Evolutionary conservation across 768 basidiomycete genomes (phyloP).

Genomic region (Pisolithus tinctorius): DNA sequence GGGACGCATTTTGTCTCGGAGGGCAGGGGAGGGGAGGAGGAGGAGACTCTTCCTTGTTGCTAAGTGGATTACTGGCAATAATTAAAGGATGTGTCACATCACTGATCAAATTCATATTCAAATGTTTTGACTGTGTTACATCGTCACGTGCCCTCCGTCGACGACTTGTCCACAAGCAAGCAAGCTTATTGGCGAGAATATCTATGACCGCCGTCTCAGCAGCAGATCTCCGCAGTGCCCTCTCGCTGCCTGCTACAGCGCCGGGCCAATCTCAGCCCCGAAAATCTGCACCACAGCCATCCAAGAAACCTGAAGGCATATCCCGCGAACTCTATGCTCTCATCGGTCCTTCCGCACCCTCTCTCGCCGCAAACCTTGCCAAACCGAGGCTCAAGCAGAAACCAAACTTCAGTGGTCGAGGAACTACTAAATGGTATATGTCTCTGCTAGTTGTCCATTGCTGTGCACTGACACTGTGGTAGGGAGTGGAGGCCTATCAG

Average conservation of each 20-base stretch:
- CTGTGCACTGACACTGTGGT: background rate
- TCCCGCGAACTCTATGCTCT: slow-evolving; percentile 89
- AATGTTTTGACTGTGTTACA: background rate
- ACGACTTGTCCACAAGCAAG: too few species aligned
- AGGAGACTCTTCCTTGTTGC: too few species aligned
- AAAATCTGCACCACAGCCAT: slow-evolving; percentile 31
- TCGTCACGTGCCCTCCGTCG: background rate
- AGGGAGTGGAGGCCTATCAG: slow-evolving; percentile 77
- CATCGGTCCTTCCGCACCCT: slow-evolving; percentile 90
- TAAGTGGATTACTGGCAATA: too few species aligned
- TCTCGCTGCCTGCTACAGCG: slow-evolving; percentile 50
- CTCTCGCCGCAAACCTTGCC: slow-evolving; percentile 69
- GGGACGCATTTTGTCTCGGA: background rate
- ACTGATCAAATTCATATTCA: too few species aligned
- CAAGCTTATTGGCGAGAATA: too few species aligned
- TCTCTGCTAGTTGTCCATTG: background rate
- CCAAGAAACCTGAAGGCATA: slow-evolving; percentile 82
- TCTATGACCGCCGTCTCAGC: slow-evolving; percentile 58
- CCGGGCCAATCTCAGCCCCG: slow-evolving; percentile 38
- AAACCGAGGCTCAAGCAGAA: slow-evolving; percentile 86
- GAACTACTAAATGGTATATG: slow-evolving; percentile 70
- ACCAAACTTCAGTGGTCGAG: slow-evolving; percentile 60
- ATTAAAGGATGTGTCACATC: too few species aligned
- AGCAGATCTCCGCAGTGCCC: slow-evolving; percentile 78
- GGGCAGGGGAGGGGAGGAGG: background rate